These are phyloP conservation scores for Naumovozyma castellii DNA, from an alignment of 805 yeast genomes.

Conservation along the genomic window DNA sequence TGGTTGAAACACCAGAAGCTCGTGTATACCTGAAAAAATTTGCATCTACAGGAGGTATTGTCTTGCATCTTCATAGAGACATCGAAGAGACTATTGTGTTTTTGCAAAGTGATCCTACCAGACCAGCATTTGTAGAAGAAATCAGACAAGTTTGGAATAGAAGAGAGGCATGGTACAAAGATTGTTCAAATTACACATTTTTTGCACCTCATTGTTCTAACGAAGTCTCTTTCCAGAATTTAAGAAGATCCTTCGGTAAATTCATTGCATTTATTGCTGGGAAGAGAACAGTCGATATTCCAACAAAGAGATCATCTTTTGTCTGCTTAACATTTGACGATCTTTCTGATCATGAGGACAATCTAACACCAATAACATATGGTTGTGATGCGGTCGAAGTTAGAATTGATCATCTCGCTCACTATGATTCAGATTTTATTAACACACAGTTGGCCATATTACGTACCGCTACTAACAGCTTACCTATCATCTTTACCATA, in stretches of 20 bases:
- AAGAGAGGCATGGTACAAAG: constrained; percentile 70
- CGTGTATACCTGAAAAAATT: constrained; percentile 54
- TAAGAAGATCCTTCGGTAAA: constrained; percentile 49
- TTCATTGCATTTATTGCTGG: constrained; percentile 62
- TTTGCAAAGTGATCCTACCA: constrained; percentile 63
- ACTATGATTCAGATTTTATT: constrained; percentile 45
- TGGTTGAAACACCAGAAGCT: constrained; percentile 69
- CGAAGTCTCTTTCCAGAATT: constrained; percentile 42
- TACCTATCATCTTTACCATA: constrained; percentile 77
- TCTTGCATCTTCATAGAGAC: constrained; percentile 83
- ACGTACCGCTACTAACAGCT: constrained; percentile 46
- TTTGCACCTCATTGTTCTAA: constrained; percentile 64
- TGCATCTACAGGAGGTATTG: constrained; percentile 56
- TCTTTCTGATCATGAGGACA: constrained; percentile 35
- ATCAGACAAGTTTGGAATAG: constrained; percentile 75
- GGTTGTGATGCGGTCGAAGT: constrained; percentile 82
- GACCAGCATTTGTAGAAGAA: constrained; percentile 84
- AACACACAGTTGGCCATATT: constrained; percentile 64
- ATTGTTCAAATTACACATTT: constrained; percentile 69
- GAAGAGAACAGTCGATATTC: constrained; percentile 24
- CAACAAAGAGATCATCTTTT: constrained; percentile 47
- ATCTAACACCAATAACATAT: constrained; percentile 43
- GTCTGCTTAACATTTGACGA: constrained; percentile 66
- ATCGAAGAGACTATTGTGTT: constrained; percentile 69
- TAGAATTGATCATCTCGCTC: constrained; percentile 61